A percentile compares a stretch with the other conserved stretches of the same genome.
These are phyloP conservation scores for Aspergillus sp. DNA, from an alignment of 2,329 filamentous ascomycete genomes.

Conservation along the genomic window DNA sequence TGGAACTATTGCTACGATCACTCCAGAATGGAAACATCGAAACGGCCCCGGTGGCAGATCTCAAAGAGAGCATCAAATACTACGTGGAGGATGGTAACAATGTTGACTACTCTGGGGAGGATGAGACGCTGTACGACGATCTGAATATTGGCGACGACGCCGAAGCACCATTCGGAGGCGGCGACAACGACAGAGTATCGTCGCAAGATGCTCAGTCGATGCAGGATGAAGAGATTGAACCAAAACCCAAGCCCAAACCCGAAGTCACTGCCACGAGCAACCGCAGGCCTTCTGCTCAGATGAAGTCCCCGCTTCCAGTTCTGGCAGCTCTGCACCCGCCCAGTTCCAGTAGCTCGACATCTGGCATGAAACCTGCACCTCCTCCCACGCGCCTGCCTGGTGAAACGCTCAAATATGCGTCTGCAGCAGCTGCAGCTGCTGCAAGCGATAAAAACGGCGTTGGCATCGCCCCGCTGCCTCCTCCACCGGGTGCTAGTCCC, in stretches of 20 bases:
- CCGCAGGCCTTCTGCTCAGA: slow-evolving; percentile 79
- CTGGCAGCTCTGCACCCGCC: slow-evolving; percentile 81
- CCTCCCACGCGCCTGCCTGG: slow-evolving; percentile 80
- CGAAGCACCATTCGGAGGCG: slow-evolving; percentile 76
- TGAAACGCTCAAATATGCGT: slow-evolving; percentile 94
- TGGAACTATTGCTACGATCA: slow-evolving; percentile 85
- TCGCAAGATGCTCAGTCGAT: slow-evolving; percentile 93
- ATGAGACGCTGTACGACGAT: slow-evolving; percentile 94
- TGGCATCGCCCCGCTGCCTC: slow-evolving; percentile 89
- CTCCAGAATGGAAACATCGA: slow-evolving; percentile 93
- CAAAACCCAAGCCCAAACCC: slow-evolving; percentile 53
- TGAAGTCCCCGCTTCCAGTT: slow-evolving; percentile 92
- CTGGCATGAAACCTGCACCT: slow-evolving; percentile 87
- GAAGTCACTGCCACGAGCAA: slow-evolving; percentile 59
- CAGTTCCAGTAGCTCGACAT: slow-evolving; percentile 47
- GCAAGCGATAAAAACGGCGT: slow-evolving; percentile 85
- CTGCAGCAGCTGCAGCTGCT: slow-evolving; percentile 88
- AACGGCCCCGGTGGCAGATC: slow-evolving; percentile 77
- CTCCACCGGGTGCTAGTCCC: slow-evolving; percentile 68
- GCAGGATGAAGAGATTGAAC: slow-evolving; percentile 75
- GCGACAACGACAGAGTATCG: slow-evolving; percentile 83
- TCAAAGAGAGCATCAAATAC: slow-evolving; percentile 91
- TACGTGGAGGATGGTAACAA: slow-evolving; percentile 90
- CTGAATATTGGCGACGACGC: slow-evolving; percentile 82
- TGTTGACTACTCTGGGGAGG: slow-evolving; percentile 80